phyloP scores from a whole-genome alignment of 805 yeast species.

The Hanseniaspora singularis region DNA sequence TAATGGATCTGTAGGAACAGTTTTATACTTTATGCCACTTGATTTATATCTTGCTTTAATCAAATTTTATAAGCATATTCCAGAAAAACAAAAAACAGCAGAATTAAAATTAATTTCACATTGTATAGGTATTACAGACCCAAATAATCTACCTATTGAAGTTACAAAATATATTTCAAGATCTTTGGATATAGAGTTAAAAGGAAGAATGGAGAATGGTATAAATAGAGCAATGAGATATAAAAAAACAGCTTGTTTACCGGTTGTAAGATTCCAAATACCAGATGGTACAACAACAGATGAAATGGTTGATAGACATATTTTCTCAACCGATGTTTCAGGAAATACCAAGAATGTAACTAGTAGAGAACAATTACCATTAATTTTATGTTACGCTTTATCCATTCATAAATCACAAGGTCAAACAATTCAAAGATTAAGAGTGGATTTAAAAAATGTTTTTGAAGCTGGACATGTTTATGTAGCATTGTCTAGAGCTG shows the following conservation, averaged over 20 bases:
- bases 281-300: slow-evolving; percentile 23
- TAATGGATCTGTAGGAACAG: slow-evolving; percentile 81
- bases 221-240: slow-evolving; percentile 8
- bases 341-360: not conserved
- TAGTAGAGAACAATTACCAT: slow-evolving; percentile 50
- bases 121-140: slow-evolving; percentile 23
- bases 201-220: slow-evolving; percentile 13
- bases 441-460: slow-evolving; percentile 51
- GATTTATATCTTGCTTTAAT: slow-evolving; percentile 21
- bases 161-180: slow-evolving; percentile 22
- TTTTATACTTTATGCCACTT: slow-evolving; percentile 33
- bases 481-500: slow-evolving; percentile 73
- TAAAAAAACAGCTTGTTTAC: slow-evolving; percentile 18
- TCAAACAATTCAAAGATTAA: slow-evolving; percentile 60
- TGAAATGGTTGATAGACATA: slow-evolving; percentile 30
- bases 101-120: slow-evolving; percentile 29
- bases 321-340: slow-evolving; percentile 29
- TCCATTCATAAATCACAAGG: slow-evolving; percentile 82
- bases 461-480: slow-evolving; percentile 79
- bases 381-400: slow-evolving; percentile 67
- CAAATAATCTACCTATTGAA: slow-evolving; percentile 21
- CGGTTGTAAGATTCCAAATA: slow-evolving; percentile 29
- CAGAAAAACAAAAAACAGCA: slow-evolving; percentile 22
- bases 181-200: slow-evolving; percentile 4
- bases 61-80: slow-evolving; percentile 22